A percentile compares a stretch with the other conserved stretches of the same genome.
These are phyloP conservation scores for Angomonas ambiguus DNA, from an alignment of 208 protist genomes.

Conservation along the genomic window DNA sequence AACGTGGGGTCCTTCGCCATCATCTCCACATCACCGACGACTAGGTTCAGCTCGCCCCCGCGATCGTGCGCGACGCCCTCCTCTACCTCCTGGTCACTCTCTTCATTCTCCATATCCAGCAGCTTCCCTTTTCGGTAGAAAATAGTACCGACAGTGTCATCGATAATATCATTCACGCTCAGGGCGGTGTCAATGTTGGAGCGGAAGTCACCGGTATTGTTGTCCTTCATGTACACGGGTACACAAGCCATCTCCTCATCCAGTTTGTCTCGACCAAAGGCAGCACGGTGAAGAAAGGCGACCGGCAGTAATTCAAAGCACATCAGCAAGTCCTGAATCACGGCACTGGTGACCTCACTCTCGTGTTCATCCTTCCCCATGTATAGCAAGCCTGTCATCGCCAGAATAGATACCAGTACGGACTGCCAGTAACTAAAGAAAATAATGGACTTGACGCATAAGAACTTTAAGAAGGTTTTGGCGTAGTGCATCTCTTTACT, in stretches of 20 bases:
- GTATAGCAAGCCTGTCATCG: slow-evolving; percentile 39
- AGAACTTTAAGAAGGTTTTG: slow-evolving; percentile 81
- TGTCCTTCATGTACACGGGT: slow-evolving; percentile 80
- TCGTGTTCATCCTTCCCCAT: slow-evolving; percentile 32
- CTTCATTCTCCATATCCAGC: slow-evolving; percentile 70
- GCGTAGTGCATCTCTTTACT: slow-evolving; percentile 81
- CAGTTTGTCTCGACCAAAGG: slow-evolving; percentile 68
- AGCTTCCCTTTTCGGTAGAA: slow-evolving; percentile 75
- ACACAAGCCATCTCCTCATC: slow-evolving; percentile 74
- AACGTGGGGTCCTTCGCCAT: slow-evolving; percentile 57
- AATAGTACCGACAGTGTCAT: slow-evolving; percentile 83
- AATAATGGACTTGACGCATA: slow-evolving; percentile 88
- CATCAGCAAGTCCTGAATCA: slow-evolving; percentile 83
- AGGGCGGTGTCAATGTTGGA: slow-evolving; percentile 72
- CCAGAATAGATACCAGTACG: slow-evolving; percentile 52
- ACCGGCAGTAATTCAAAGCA: slow-evolving; percentile 84
- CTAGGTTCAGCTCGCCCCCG: slow-evolving; percentile 4
- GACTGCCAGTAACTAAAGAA: slow-evolving; percentile 90
- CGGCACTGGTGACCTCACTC: slow-evolving; percentile 35
- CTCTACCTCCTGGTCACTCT: slow-evolving; percentile 18
- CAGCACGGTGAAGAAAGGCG: slow-evolving; percentile 69
- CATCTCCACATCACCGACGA: slow-evolving; percentile 24
- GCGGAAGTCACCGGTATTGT: slow-evolving; percentile 47
- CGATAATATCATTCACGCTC: slow-evolving; percentile 72
- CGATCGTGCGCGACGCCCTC: not conserved